Evolutionary conservation across 805 yeast species (phyloP).

Genomic region (Allodekkera sacchari): DNA sequence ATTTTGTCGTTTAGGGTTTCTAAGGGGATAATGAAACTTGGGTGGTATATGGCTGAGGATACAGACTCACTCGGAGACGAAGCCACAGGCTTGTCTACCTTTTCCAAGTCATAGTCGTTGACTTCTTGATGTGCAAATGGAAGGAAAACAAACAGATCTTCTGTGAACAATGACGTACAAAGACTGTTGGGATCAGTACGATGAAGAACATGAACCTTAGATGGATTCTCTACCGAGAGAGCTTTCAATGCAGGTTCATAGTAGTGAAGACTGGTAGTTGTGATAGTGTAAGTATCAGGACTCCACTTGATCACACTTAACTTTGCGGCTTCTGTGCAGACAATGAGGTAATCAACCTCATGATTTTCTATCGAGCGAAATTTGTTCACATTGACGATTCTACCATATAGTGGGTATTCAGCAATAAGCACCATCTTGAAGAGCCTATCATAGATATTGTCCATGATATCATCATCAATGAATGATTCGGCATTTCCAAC

Average conservation of each 20-base stretch:
- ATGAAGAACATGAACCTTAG: constrained; percentile 33
- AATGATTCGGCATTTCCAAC: constrained; percentile 13
- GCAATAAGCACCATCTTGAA: constrained; percentile 35
- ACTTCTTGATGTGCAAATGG: too few relatives aligned
- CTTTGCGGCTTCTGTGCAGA: constrained; percentile 71
- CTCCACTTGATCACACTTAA: constrained; percentile 73
- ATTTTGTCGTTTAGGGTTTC: constrained; percentile 48
- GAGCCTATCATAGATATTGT: constrained; percentile 10
- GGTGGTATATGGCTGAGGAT: constrained; percentile 28
- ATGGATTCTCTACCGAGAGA: constrained; percentile 33
- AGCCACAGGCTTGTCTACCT: constrained; percentile 3
- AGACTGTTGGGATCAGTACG: constrained; percentile 54
- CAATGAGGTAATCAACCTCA: constrained; percentile 46
- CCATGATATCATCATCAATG: constrained; percentile 14
- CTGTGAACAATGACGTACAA: constrained; percentile 50
- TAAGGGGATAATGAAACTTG: constrained; percentile 55
- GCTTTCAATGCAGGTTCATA: constrained; percentile 65
- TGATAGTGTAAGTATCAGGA: constrained; percentile 37
- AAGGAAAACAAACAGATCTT: constrained; percentile 62
- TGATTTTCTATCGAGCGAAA: constrained; percentile 41
- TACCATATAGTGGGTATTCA: constrained; percentile 71
- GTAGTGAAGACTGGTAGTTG: constrained; percentile 74
- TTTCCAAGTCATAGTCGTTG: too few relatives aligned
- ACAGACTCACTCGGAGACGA: constrained; percentile 1
- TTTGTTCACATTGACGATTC: constrained; percentile 47